Percentiles rank a stretch among this genome's conserved stretches.
phyloP scores from a whole-genome alignment of 768 basidiomycete genomes.

The Neoboletus brunneissimus region DNA sequence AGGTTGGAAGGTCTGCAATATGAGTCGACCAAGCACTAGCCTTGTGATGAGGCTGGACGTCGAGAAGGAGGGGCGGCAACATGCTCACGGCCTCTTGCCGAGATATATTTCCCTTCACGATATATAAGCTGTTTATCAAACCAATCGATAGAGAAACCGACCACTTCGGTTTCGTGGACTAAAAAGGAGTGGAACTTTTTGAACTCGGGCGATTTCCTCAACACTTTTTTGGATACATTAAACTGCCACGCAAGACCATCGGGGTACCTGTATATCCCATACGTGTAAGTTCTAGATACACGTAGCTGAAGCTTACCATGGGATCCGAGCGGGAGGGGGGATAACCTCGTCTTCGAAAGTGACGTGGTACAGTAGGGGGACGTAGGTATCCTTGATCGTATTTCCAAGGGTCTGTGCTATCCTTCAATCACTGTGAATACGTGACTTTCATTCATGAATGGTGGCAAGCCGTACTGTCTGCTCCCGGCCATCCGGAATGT shows the following conservation, averaged over 20 bases:
- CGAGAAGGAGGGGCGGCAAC: slow-evolving; percentile 95
- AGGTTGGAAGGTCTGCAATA: not conserved
- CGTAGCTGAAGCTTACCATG: slow-evolving; percentile 56
- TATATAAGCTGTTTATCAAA: not conserved
- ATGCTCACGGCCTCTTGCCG: slow-evolving; percentile 98
- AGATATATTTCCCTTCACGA: slow-evolving; percentile 84
- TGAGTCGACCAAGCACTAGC: slow-evolving; percentile 37
- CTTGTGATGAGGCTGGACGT: slow-evolving; percentile 89
- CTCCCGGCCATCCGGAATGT: slow-evolving; percentile 93
- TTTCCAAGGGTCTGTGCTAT: slow-evolving; percentile 73
- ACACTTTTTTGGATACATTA: slow-evolving; percentile 82
- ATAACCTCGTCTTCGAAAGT: slow-evolving; percentile 73
- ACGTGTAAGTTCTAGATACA: not conserved
- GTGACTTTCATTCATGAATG: not conserved
- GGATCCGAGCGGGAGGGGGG: slow-evolving; percentile 77
- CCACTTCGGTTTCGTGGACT: slow-evolving; percentile 97
- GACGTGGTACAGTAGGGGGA: slow-evolving; percentile 70
- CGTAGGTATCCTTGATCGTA: slow-evolving; percentile 72
- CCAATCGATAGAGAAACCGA: slow-evolving; percentile 38
- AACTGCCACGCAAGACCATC: slow-evolving; percentile 96
- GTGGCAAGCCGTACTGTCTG: slow-evolving; percentile 56
- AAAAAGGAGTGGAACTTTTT: slow-evolving; percentile 94
- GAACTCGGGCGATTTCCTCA: slow-evolving; percentile 87
- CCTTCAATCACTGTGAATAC: slow-evolving; percentile 36
- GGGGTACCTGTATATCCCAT: slow-evolving; percentile 67